These are phyloP conservation scores for Coemansia sp. DNA, from an alignment of 192 early-diverging fungal genomes.

Conservation along the genomic window DNA sequence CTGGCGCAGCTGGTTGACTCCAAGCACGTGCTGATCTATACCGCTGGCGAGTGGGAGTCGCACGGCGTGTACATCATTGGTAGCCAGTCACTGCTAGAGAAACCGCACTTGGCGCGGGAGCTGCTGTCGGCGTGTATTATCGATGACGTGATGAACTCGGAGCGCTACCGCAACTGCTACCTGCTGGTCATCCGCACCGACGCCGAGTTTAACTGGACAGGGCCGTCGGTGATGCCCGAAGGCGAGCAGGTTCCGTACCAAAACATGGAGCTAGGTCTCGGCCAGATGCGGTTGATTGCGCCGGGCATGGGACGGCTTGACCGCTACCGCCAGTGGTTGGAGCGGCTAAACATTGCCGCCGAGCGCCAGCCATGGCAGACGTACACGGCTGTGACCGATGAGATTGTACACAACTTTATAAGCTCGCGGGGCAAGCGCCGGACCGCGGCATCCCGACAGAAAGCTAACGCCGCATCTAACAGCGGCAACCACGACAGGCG, in stretches of 20 bases:
- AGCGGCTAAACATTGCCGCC: constrained; percentile 21
- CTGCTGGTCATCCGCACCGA: constrained; percentile 44
- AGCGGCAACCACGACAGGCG: neutral
- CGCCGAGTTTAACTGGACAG: constrained; percentile 44
- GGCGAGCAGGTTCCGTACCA: constrained; percentile 19
- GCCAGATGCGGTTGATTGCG: constrained; percentile 50
- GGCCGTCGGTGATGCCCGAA: constrained; percentile 17
- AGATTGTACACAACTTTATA: constrained; percentile 14
- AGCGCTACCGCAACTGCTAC: constrained; percentile 27
- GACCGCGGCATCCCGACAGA: neutral
- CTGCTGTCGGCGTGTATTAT: constrained; percentile 55
- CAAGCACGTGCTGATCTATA: constrained; percentile 72
- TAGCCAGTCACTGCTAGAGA: constrained; percentile 56
- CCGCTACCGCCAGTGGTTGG: constrained; percentile 26
- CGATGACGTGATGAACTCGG: constrained; percentile 15
- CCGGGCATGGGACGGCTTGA: constrained; percentile 34
- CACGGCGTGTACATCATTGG: constrained; percentile 74
- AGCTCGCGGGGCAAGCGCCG: neutral
- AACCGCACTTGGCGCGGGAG: constrained; percentile 49
- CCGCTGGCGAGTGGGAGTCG: constrained; percentile 60
- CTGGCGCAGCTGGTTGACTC: constrained; percentile 61
- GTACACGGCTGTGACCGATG: constrained; percentile 30
- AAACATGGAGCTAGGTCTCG: constrained; percentile 31
- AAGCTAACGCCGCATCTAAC: neutral
- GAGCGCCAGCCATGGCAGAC: constrained; percentile 31